Conservation (phyloP, 2,329 filamentous ascomycete genomes). For the Cladosporium cucumerinum region DNA sequence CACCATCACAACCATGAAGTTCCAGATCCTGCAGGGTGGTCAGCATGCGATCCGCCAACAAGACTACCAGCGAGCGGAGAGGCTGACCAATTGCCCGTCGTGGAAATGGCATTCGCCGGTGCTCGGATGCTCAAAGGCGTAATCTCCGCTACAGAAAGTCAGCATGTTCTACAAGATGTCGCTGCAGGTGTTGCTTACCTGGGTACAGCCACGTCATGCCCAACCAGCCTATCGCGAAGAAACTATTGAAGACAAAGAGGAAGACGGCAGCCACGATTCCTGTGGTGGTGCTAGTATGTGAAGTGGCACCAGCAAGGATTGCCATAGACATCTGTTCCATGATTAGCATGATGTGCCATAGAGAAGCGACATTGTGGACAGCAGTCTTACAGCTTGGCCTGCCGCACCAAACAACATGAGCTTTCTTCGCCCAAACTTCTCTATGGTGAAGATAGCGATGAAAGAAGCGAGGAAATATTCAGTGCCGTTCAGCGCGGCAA, state of each 20-base stretch:
- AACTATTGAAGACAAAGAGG: constrained; percentile 38
- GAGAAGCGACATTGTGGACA: neutral
- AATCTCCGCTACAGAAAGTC: constrained; percentile 32
- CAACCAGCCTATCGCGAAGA: constrained; percentile 36
- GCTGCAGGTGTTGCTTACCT: neutral
- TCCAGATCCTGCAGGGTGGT: constrained; percentile 49
- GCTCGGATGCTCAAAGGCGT: constrained; percentile 35
- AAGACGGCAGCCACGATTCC: constrained; percentile 39
- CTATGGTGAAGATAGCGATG: constrained; percentile 50
- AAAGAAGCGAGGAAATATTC: constrained; percentile 52
- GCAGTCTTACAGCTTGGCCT: constrained; percentile 36
- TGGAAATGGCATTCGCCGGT: constrained; percentile 39
- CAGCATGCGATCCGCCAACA: neutral
- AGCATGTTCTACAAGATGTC: neutral
- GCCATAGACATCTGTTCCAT: constrained; percentile 28
- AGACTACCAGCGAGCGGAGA: neutral
- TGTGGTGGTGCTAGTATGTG: constrained; percentile 20
- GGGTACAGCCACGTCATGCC: constrained; percentile 17
- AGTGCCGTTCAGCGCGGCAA: constrained; percentile 53
- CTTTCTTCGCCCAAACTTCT: constrained; percentile 55
- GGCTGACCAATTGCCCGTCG: constrained; percentile 49
- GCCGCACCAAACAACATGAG: constrained; percentile 69
- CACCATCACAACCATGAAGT: constrained; percentile 32
- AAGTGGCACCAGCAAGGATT: constrained; percentile 31
- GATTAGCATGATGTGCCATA: neutral